Conservation (phyloP, 2,329 filamentous ascomycete species). For the Neodidymelliopsis sp. region DNA sequence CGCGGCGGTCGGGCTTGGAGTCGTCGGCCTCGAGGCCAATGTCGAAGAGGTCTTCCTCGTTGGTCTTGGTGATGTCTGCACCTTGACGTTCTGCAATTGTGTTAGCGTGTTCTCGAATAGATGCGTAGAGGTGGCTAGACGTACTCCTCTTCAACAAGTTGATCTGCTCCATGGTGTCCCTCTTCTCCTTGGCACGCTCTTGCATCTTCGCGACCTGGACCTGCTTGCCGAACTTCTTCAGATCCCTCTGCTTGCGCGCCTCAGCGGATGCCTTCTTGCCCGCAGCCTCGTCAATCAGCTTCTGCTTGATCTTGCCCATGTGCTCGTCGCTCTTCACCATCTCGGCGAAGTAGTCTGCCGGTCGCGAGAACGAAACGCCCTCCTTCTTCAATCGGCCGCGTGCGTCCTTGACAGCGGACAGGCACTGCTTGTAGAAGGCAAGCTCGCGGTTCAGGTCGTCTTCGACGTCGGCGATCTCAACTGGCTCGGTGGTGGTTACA, state of each 20-base stretch:
- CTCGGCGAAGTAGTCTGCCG: conserved; percentile 96
- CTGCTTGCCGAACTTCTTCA: conserved; percentile 99
- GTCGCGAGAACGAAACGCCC: conserved; percentile 83
- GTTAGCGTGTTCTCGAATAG: conserved; percentile 30
- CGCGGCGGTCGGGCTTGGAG: conserved; percentile 53
- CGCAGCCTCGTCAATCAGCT: conserved; percentile 90
- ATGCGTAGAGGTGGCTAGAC: conserved; percentile 47
- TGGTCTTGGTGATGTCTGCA: conserved; percentile 67
- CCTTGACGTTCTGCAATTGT: conserved; percentile 77
- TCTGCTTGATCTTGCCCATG: conserved; percentile 95
- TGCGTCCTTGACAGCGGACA: conserved; percentile 77
- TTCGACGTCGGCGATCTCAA: conserved; percentile 81
- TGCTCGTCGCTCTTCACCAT: conserved; percentile 99
- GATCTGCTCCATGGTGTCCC: conserved; percentile 93
- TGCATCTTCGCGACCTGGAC: conserved; percentile 96
- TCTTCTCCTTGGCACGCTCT: conserved; percentile 91
- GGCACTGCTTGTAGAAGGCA: conserved; percentile 89
- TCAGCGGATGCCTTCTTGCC: conserved; percentile 91
- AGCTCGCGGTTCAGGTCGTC: conserved; percentile 93
- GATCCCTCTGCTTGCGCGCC: conserved; percentile 87
- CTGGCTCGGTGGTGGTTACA: conserved; percentile 71
- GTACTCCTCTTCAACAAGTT: conserved; percentile 92
- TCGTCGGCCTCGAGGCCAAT: conserved; percentile 70
- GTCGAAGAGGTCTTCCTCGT: conserved; percentile 90
- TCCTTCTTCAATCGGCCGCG: conserved; percentile 81